Evolutionary conservation across 352 stramenopile genomes (phyloP).

Genomic region (Globisporangium cylindrosporum): DNA sequence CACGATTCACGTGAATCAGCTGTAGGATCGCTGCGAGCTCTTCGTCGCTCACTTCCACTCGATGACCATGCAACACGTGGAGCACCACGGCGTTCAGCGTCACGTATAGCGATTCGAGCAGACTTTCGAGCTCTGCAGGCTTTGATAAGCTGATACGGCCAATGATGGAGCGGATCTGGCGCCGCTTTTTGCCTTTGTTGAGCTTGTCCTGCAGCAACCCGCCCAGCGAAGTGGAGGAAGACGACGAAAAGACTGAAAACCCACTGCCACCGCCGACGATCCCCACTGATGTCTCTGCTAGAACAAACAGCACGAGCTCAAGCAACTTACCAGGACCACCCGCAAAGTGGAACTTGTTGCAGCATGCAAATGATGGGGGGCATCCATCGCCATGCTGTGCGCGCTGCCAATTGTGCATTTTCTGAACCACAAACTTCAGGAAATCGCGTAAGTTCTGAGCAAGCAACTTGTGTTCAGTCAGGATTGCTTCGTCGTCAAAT

Average conservation of each 20-base stretch:
- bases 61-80: constrained; percentile 56
- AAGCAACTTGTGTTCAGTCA: constrained; percentile 53
- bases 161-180: constrained; percentile 46
- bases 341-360: constrained; percentile 49
- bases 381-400: constrained; percentile 64
- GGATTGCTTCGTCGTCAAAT: constrained; percentile 40
- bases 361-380: constrained; percentile 44
- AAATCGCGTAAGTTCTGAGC: constrained; percentile 59
- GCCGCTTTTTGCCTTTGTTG: constrained; percentile 49
- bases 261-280: constrained; percentile 19
- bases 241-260: constrained; percentile 17
- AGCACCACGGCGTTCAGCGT: constrained; percentile 60
- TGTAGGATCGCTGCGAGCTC: constrained; percentile 54
- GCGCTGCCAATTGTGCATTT: constrained; percentile 70
- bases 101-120: constrained; percentile 48
- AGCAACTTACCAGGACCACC: constrained; percentile 49
- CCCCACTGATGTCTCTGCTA: constrained; percentile 45
- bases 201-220: constrained; percentile 55
- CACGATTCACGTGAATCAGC: constrained; percentile 54
- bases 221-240: constrained; percentile 34
- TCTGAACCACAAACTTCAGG: constrained; percentile 44
- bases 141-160: constrained; percentile 45
- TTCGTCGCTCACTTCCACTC: constrained; percentile 42
- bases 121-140: constrained; percentile 46
- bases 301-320: constrained; percentile 58